Percentiles rank a stretch among this genome's conserved stretches.
Conservation (phyloP, 768 basidiomycete genomes). For the Rossbeevera mucosa region DNA sequence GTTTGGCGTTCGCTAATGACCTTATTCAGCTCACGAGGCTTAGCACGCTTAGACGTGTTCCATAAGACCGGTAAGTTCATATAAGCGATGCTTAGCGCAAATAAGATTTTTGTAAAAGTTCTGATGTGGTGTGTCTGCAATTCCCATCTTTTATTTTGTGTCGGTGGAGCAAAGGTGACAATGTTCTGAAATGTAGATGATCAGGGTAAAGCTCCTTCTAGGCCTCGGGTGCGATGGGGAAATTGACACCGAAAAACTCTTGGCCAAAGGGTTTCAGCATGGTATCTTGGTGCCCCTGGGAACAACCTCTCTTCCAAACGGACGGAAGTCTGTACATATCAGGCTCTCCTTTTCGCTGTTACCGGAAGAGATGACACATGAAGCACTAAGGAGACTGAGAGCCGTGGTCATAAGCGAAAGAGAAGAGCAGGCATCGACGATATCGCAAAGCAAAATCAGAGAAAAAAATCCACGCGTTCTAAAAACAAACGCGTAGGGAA, state of each 20-base stretch:
- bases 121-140: background rate
- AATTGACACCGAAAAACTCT: slow-evolving; percentile 62
- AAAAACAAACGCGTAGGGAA: background rate
- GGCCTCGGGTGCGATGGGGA: slow-evolving; percentile 28
- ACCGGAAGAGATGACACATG: slow-evolving; percentile 57
- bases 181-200: background rate
- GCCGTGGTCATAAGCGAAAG: slow-evolving; percentile 27
- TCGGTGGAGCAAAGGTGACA: background rate
- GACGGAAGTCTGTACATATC: slow-evolving; percentile 60
- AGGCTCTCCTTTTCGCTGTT: slow-evolving; percentile 66
- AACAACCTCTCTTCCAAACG: slow-evolving; percentile 64
- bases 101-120: too few relatives aligned
- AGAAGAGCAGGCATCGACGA: background rate
- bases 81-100: too few relatives aligned
- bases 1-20: too few relatives aligned
- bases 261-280: slow-evolving; percentile 61
- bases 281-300: slow-evolving; percentile 83
- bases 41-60: too few relatives aligned
- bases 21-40: too few relatives aligned
- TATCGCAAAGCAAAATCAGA: background rate
- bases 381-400: slow-evolving; percentile 57
- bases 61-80: too few relatives aligned
- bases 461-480: background rate
- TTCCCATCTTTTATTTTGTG: background rate
- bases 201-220: slow-evolving; percentile 60